Base-by-base conservation (phyloP, 1,284 basidiomycete species). In the Porogramme epimiltina region DNA sequence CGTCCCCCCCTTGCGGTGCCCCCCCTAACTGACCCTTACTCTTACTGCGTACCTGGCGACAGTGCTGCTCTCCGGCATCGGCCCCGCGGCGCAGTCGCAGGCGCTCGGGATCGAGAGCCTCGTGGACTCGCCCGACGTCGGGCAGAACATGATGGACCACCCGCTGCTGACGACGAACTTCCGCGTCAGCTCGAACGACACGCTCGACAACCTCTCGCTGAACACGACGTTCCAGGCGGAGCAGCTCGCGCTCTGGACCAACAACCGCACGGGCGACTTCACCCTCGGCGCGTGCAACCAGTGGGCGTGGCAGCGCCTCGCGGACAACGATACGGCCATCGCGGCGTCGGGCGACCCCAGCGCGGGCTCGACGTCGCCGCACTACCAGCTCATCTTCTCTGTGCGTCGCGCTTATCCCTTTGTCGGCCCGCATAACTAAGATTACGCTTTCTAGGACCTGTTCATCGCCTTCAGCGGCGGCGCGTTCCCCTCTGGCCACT, bases 81-180 rank as follows among this genome's bases (percentile, higher is more conserved):
- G 65, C 1, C 47, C 49, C 26, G n/a, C 20, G 3, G 51, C 46
- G 18, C 49, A 55, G 5, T 49, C 62, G 3, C 40, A 59, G 20
- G 34, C 59, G 8, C 50, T 61, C 16, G 61, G 61, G 4, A 69
- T 75, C 22, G 41, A 54, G 1, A 51, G 69, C 4, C 18, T 69
- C 13, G 63, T 70, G n/a, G 59, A 73, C 49, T 59, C 70, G 5
- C 67, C 70, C 13, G 70, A 65, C 23, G 73, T 74, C n/a, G 73
- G 73, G 3, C 46, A 63, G 51, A 47, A 62, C 16, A 56, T 79
- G 15, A 66, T 65, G 46, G 77, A 78, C 58, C 76, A 78, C 59
- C 51, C 56, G 24, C 19, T 60, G 10, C 47, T 63, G 11, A 45
- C 57, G 15, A 51, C 48, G 25, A 47, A 49, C 28, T 65, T 41